phyloP scores from a whole-genome alignment of 805 yeast genomes.

The Candida easanensis region DNA sequence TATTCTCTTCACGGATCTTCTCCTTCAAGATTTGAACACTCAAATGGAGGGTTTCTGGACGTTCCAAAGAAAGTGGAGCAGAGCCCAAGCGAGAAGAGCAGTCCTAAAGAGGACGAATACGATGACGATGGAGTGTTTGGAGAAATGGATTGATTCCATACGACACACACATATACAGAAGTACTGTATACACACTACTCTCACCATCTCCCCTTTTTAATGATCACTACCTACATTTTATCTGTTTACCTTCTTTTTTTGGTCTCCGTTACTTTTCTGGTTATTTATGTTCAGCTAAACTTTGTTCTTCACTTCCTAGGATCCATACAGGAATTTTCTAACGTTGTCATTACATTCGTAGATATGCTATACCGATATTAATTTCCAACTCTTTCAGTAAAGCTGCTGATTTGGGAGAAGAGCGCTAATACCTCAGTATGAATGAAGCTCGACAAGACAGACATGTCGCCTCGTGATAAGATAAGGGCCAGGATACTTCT shows the following conservation, averaged over 20 bases:
- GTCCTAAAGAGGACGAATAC: slow-evolving; percentile 15
- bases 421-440: not conserved
- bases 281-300: too few species aligned
- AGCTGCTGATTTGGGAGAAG: not conserved
- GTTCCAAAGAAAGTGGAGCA: slow-evolving; percentile 16
- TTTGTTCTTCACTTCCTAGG: too few species aligned
- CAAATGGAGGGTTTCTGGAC: slow-evolving; percentile 35
- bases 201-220: too few species aligned
- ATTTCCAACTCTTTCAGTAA: not conserved
- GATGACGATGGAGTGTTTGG: slow-evolving; percentile 37
- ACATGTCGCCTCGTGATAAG: not conserved
- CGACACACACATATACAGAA: too few species aligned
- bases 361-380: too few species aligned
- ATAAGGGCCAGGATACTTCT: slow-evolving; percentile 9
- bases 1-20: slow-evolving; percentile 4
- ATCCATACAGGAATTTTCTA: too few species aligned
- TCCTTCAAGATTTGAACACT: slow-evolving; percentile 12
- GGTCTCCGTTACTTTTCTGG: too few species aligned
- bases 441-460: not conserved
- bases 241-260: too few species aligned
- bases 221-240: too few species aligned
- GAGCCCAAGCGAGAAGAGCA: slow-evolving; percentile 7
- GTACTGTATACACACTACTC: too few species aligned
- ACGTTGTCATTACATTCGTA: too few species aligned
- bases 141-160: slow-evolving; percentile 31